Conservation (phyloP, 805 yeast species). For the Lachancea sp. region DNA sequence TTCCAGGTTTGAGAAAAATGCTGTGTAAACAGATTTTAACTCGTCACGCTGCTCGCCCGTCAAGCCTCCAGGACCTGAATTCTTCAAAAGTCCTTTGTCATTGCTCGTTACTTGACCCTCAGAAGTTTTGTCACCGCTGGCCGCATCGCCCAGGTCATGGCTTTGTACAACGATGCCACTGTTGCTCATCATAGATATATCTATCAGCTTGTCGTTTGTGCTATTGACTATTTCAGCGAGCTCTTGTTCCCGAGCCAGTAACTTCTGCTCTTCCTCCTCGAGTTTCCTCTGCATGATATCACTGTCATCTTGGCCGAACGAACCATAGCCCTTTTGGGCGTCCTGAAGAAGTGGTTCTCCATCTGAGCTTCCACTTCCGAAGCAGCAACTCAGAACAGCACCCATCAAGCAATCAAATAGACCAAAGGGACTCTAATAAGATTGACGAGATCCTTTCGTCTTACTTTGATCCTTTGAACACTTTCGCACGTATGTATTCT, state of each 20-base stretch:
- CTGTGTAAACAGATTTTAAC: conserved; percentile 12
- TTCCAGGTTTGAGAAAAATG: conserved; percentile 13
- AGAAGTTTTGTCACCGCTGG: no score
- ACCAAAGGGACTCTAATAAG: no score
- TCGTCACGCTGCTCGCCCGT: neutral
- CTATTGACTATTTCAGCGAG: conserved; percentile 28
- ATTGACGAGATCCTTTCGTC: no score
- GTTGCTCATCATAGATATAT: conserved; percentile 33
- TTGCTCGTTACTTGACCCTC: neutral
- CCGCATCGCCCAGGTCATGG: conserved; percentile 12
- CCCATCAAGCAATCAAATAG: conserved; percentile 22
- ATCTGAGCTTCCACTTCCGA: conserved; percentile 18
- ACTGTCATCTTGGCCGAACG: conserved; percentile 11
- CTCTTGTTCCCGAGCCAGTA: conserved; percentile 24
- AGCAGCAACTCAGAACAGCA: conserved; percentile 25
- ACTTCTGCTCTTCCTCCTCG: conserved; percentile 22
- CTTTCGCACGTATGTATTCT: no score
- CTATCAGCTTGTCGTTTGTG: conserved; percentile 31
- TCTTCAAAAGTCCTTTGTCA: conserved; percentile 6
- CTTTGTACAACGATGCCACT: conserved; percentile 30
- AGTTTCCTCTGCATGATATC: conserved; percentile 19
- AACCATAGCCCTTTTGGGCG: conserved; percentile 25
- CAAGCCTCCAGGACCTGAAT: conserved; percentile 2
- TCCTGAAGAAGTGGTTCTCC: conserved; percentile 25
- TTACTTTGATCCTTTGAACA: no score